Evolutionary conservation across 2,329 filamentous ascomycete genomes (phyloP), one percentile per base, ranked within the genome.

Genomic region (Fusarium sp.): DNA sequence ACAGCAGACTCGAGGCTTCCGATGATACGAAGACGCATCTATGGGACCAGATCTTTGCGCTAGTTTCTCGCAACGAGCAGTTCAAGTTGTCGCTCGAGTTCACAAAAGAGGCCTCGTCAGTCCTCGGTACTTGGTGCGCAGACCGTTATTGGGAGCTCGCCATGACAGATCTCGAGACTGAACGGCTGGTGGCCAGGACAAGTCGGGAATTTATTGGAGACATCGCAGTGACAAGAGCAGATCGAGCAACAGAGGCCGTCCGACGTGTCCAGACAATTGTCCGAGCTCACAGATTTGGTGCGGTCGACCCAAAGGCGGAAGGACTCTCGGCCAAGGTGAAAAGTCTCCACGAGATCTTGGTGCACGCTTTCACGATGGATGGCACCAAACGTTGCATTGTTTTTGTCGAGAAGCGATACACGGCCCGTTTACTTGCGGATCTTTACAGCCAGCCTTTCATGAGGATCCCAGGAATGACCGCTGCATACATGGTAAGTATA

Each of bases 91-190:
- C 90, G 2, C 91, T 95, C 35, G 78, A 81, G 5, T 91, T 88
- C 69, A 86, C 93, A 2, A 85, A 84, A 33, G 82, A 86, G 14
- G 88, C 91, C 5, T 89, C 88, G 3, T 86, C 88, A 5, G 86
- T 92, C 45, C 85, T 98, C 8, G 96, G 96, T 2, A 82, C 87
- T 6, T 98, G 96, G 95, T 93, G 93, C 73, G 90, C 94, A 1
- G 94, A 99, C 78, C 86, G 90, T 56, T 91, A 94, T 63, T 97
- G 94, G 94, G 85, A 88, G 60, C 87, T 94, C 37, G 88, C 89
- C 18, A 84, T 97, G 27, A 86, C 87, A 0, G 88, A 93, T 10
- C 84, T 89, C 7, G 88, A 92, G 64, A 82, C 88, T 0, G 83
- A 84, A 7, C 92, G 89, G 70, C 83, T 94, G 5, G 87, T 92